Conservation (phyloP, 1,139 yeast genomes). For the Hyphopichia wangnamkhiaoensis region DNA sequence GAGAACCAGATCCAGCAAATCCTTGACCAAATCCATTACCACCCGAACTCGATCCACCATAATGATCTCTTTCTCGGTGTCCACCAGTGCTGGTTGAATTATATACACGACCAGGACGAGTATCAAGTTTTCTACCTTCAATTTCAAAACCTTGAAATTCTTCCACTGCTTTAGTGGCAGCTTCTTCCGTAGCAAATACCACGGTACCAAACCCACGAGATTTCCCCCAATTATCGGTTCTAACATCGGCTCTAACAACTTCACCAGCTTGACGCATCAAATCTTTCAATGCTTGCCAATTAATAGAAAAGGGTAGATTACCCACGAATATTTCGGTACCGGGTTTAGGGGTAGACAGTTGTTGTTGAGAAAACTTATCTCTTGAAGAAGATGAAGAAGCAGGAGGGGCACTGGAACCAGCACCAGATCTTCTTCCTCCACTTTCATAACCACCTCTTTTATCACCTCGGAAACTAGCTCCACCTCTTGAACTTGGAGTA, state of each 20-base stretch:
- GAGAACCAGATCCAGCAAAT: not conserved
- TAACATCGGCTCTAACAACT: conserved; percentile 79
- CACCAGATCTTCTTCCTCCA: conserved; percentile 4
- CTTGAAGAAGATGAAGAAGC: conserved; percentile 11
- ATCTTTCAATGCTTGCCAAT: conserved; percentile 87
- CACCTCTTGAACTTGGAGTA: conserved; percentile 1
- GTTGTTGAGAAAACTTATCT: conserved; percentile 17
- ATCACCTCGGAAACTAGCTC: conserved; percentile 4
- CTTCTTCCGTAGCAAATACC: conserved; percentile 58
- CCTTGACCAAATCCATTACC: conserved; percentile 3
- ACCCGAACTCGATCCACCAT: conserved; percentile 9
- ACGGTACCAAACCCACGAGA: conserved; percentile 88
- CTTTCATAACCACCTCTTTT: conserved; percentile 13
- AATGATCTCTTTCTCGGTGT: conserved; percentile 13
- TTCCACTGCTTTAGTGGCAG: conserved; percentile 62
- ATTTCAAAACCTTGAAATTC: conserved; percentile 65
- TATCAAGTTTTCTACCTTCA: conserved; percentile 70
- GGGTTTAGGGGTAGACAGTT: conserved; percentile 22
- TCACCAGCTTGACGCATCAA: conserved; percentile 76
- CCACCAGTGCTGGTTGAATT: conserved; percentile 11
- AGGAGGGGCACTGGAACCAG: not conserved
- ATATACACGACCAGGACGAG: conserved; percentile 58
- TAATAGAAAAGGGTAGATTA: conserved; percentile 75
- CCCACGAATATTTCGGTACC: conserved; percentile 79
- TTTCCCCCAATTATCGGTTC: conserved; percentile 66